Evolutionary conservation across 225 moss, liverwort and hornwort genomes (phyloP), one percentile per base, ranked within the genome.

Genomic region (Bryoerythrophyllum caledonicum): DNA sequence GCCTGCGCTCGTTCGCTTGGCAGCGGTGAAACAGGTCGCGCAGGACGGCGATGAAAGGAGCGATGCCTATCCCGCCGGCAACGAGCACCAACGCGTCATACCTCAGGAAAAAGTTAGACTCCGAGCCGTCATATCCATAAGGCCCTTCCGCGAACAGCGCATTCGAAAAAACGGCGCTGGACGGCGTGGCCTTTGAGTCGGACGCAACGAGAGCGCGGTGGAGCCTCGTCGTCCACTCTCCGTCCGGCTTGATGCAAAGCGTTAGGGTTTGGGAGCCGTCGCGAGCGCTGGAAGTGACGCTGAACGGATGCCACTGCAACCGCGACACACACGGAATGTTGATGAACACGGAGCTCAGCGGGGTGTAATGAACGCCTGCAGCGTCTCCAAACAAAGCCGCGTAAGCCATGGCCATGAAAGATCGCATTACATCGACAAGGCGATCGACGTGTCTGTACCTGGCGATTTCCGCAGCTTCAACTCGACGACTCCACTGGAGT

Each of bases 241-340:
- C 86, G 3, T 85, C 60, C 10, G 93, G 86, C 72, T 93, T 91
- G 70, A 91, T 82, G 15, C 78, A 86, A 28, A 89, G 83, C n/a
- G 69, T 63, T 15, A 91, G 68, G 34, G 86, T 71, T 76, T 79
- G 82, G 6, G 79, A 76, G 54, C 71, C 75, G 17, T 89, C 86
- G 14, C 82, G 72, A 44, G 89, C 84, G 69, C 89, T 93, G 12
- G 91, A 91, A 10, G 93, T 86, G 38, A 88, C 79, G 67, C 84
- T 91, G 76, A 93, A 93, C 4, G 91, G 89, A 74, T 93, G 93
- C 84, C 93, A 91, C 49, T 86, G 72, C 28, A 82, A 25, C 14
- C 66, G 68, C 7, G 87, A 93, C 8, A 89, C 82, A 25, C 77
- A 82, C 10, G 85, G 89, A 63, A 91, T 71, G 17, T 72, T 81